These are phyloP conservation scores for Balamuthia mandrillaris DNA, from an alignment of 208 protist genomes.

Conservation along the genomic window DNA sequence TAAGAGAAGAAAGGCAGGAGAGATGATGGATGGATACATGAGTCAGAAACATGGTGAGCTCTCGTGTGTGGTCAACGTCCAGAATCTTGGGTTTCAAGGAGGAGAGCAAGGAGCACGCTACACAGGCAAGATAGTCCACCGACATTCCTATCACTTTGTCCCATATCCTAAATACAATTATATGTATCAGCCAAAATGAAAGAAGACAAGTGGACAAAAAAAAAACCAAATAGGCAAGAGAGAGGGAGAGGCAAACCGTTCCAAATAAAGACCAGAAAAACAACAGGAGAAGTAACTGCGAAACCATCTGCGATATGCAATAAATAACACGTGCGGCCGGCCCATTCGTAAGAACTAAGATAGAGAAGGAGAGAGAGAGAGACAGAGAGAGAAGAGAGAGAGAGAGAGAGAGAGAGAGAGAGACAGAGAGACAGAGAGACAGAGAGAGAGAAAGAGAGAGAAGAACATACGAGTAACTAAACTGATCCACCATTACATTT, in stretches of 20 bases:
- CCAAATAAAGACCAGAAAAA: not conserved
- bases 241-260: not conserved
- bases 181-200: too few relatives aligned
- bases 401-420: not conserved
- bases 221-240: not conserved
- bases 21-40: not conserved
- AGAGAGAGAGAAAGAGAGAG: not conserved
- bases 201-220: too few relatives aligned
- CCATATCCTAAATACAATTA: not conserved
- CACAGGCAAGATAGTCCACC: not conserved
- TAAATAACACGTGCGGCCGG: too few relatives aligned
- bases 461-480: not conserved
- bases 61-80: not conserved
- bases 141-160: not conserved
- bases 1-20: not conserved
- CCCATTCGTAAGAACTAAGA: not conserved
- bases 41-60: not conserved
- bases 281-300: not conserved
- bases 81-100: constrained; percentile 4
- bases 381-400: not conserved
- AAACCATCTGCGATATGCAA: constrained; percentile 3
- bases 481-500: not conserved
- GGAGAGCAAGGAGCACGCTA: not conserved
- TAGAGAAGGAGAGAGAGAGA: not conserved
- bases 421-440: not conserved